These are phyloP conservation scores for Typha latifolia DNA, from an alignment of 176 grass and related monocot species.

Conservation along the genomic window DNA sequence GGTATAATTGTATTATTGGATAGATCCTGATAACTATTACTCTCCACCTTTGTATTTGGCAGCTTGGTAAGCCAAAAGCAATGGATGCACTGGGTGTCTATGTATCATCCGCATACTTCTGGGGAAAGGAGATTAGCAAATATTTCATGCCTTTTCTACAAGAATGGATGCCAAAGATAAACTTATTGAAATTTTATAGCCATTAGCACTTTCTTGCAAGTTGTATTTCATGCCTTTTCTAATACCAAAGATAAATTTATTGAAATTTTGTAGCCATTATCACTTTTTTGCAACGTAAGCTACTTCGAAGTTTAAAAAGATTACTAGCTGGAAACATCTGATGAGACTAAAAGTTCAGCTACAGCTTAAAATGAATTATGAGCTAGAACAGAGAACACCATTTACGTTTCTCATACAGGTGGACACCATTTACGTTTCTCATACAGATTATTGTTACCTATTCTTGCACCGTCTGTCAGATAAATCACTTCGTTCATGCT, in stretches of 20 bases:
- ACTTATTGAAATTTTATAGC: not conserved
- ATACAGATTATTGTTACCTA: no score
- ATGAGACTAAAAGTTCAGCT: no score
- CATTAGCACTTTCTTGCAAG: not conserved
- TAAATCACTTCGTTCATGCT: no score
- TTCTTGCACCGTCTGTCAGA: no score
- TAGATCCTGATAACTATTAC: not conserved
- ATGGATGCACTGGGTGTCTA: constrained; percentile 17
- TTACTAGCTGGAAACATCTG: no score
- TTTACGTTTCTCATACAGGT: no score
- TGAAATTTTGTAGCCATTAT: not conserved
- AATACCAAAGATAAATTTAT: constrained; percentile 8
- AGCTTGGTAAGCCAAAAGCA: constrained; percentile 7
- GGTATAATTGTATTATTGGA: not conserved
- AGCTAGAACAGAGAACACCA: no score
- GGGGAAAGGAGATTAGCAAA: constrained; percentile 21
- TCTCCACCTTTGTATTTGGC: constrained; percentile 5
- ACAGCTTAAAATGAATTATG: no score
- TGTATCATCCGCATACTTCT: constrained; percentile 21
- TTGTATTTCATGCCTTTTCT: constrained; percentile 11
- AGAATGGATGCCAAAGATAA: constrained; percentile 12
- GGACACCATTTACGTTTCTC: no score
- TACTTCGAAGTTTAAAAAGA: no score
- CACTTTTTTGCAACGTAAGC: not conserved
- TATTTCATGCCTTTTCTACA: constrained; percentile 16